Conservation (phyloP, 1,284 basidiomycete genomes). For the Neonothopanus nambi region DNA sequence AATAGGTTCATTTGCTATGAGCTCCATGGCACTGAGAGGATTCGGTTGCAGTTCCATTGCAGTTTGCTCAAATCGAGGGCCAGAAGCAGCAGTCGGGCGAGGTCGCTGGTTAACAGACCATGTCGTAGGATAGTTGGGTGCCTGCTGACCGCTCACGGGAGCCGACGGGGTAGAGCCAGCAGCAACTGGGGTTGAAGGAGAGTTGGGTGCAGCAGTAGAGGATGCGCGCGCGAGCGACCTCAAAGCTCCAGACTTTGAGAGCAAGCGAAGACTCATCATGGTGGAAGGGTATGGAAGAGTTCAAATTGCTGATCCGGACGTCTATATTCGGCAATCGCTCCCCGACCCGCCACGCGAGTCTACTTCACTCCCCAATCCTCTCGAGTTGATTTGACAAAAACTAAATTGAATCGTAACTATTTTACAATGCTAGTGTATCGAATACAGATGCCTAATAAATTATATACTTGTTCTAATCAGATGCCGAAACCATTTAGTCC, state of each 20-base stretch:
- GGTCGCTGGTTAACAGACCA: slow-evolving; percentile 78
- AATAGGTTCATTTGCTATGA: slow-evolving; percentile 86
- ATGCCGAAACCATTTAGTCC: slow-evolving; percentile 46
- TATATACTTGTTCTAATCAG: no score
- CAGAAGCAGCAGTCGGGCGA: slow-evolving; percentile 54
- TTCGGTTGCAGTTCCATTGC: slow-evolving; percentile 84
- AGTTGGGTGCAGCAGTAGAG: slow-evolving; percentile 15
- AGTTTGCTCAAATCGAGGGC: slow-evolving; percentile 92
- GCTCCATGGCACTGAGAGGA: slow-evolving; percentile 89
- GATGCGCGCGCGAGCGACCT: slow-evolving; percentile 9
- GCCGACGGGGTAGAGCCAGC: slow-evolving; percentile 7
- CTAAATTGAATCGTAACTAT: no score
- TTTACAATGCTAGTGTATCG: no score
- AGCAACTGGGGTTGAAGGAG: slow-evolving; percentile 5
- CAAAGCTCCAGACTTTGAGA: slow-evolving; percentile 1
- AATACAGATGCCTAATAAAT: no score
- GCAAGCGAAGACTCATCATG: slow-evolving; percentile 13
- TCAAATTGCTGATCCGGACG: no score
- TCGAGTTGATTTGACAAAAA: no score
- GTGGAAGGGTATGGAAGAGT: not conserved
- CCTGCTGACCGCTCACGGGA: slow-evolving; percentile 48
- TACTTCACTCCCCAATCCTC: no score
- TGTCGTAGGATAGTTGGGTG: slow-evolving; percentile 75
- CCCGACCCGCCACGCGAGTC: no score
- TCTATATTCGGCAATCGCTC: no score